Conservation (phyloP, 2,329 filamentous ascomycete genomes). For the Celoporthe dispersa region DNA sequence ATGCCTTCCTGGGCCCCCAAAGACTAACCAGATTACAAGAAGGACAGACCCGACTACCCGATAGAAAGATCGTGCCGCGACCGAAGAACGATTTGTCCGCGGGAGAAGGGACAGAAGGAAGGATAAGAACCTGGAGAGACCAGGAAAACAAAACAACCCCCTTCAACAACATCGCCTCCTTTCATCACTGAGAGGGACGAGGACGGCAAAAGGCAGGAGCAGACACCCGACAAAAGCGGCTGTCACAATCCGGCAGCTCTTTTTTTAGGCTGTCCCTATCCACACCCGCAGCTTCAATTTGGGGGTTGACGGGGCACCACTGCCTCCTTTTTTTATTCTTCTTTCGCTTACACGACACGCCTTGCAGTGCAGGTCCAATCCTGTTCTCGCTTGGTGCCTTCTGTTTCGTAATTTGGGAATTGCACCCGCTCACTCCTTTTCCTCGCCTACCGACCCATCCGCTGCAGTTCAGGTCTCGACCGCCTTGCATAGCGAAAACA, state of each 20-base stretch:
- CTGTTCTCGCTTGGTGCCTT: neutral
- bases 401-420: slow-evolving; percentile 1
- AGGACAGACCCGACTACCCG: neutral
- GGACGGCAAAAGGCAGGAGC: neutral
- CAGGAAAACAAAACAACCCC: neutral
- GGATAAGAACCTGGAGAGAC: neutral
- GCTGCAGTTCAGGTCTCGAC: slow-evolving; percentile 1
- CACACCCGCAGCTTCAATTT: neutral
- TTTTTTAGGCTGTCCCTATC: slow-evolving; percentile 3
- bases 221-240: slow-evolving; percentile 2
- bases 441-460: slow-evolving; percentile 2
- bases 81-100: neutral
- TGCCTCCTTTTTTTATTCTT: neutral
- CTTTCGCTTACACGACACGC: neutral
- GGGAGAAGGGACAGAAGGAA: neutral
- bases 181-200: neutral
- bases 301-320: slow-evolving; percentile 6
- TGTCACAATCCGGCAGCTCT: slow-evolving; percentile 1
- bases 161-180: neutral
- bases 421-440: neutral
- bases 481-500: neutral
- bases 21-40: neutral
- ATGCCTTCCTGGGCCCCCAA: neutral
- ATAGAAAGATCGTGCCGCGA: neutral
- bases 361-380: neutral